Evolutionary conservation across 371 early-diverging fungal genomes (phyloP).

Genomic region (Lichtheimia ramosa): DNA sequence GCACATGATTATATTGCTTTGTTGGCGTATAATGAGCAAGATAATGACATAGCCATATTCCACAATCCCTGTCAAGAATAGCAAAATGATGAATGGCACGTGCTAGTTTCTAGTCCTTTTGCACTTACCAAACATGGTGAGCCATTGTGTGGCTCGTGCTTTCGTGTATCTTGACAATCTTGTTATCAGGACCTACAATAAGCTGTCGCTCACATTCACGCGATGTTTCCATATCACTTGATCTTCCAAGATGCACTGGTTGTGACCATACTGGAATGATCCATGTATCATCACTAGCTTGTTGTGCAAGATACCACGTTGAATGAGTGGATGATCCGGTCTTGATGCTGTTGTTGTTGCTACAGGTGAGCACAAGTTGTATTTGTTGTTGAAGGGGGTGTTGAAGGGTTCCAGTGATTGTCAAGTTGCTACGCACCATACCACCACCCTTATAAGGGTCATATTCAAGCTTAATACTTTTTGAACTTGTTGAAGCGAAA

Average conservation of each 20-base stretch:
- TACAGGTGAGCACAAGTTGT: conserved; percentile 12
- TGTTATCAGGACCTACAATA: conserved; percentile 24
- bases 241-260: conserved; percentile 15
- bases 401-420: conserved; percentile 13
- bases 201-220: conserved; percentile 18
- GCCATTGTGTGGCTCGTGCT: conserved; percentile 44
- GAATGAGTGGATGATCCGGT: too few relatives aligned
- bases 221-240: conserved; percentile 1
- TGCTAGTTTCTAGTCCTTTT: neutral
- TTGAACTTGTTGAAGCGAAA: too few relatives aligned
- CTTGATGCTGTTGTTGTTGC: too few relatives aligned
- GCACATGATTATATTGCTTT: conserved; percentile 8
- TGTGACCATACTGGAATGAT: conserved; percentile 41
- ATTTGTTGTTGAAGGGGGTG: neutral
- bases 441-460: conserved; percentile 39
- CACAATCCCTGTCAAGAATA: conserved; percentile 41
- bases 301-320: neutral
- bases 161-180: conserved; percentile 29
- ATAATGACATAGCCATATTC: conserved; percentile 37
- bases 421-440: conserved; percentile 21
- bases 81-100: neutral
- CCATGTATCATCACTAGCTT: conserved; percentile 20
- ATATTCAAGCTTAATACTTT: conserved; percentile 13
- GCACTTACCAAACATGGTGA: conserved; percentile 35
- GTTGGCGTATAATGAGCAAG: conserved; percentile 1